A percentile compares a stretch with the other conserved stretches of the same genome.
Evolutionary conservation across 257 asterid species (phyloP).

Genomic region (Nicotiana paniculata): DNA sequence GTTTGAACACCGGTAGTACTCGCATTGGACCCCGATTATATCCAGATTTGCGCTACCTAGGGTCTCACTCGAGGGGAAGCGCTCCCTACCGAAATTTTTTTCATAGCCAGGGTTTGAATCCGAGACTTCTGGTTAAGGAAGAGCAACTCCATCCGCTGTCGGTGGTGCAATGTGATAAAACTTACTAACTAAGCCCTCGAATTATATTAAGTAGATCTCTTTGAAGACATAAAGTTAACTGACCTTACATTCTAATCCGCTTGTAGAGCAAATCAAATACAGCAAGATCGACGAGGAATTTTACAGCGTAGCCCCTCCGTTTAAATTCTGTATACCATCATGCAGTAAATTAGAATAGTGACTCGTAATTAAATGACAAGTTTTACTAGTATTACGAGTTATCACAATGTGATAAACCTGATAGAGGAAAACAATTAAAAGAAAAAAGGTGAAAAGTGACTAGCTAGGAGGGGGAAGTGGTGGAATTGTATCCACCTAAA

Average conservation of each 20-base stretch:
- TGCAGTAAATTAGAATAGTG: background rate
- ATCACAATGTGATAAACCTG: background rate
- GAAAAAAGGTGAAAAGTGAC: background rate
- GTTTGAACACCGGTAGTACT: too few relatives aligned
- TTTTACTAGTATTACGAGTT: background rate
- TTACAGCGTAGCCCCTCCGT: background rate
- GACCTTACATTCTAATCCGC: background rate
- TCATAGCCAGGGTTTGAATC: too few relatives aligned
- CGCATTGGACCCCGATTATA: too few relatives aligned
- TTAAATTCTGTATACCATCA: background rate
- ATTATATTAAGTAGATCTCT: background rate
- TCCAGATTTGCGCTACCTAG: fast-evolving
- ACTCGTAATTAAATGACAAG: background rate
- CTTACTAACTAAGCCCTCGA: background rate
- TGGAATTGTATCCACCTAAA: background rate
- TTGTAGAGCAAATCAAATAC: background rate
- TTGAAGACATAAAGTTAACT: background rate
- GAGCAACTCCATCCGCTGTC: too few relatives aligned
- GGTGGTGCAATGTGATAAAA: too few relatives aligned
- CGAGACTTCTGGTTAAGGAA: too few relatives aligned
- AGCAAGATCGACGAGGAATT: background rate
- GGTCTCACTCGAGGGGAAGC: fast-evolving
- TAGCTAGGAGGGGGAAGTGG: background rate
- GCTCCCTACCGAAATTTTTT: too few relatives aligned
- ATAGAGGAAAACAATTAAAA: too few relatives aligned